A percentile compares a stretch with the other conserved stretches of the same genome.
Evolutionary conservation across 1,284 basidiomycete species (phyloP).

Genomic region (Cutaneotrichosporon sp.): DNA sequence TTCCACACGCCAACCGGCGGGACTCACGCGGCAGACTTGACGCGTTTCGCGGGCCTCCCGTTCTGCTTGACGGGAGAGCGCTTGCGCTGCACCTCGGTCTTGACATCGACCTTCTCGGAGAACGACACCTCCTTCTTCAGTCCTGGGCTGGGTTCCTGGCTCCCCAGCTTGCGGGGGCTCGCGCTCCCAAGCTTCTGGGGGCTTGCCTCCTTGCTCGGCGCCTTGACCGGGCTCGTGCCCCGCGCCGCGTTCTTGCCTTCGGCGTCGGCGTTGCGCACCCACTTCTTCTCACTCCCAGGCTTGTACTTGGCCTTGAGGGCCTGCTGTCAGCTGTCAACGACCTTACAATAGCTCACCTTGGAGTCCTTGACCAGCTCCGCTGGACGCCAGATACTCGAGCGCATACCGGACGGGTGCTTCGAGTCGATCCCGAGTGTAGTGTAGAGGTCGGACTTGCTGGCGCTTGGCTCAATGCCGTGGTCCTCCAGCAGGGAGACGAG

Average conservation of each 20-base stretch:
- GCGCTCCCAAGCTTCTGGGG: too few relatives aligned
- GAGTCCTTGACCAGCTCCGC: slow-evolving; percentile 33
- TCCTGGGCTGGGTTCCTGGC: not conserved
- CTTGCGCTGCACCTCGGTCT: not conserved
- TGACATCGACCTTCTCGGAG: not conserved
- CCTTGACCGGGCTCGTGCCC: not conserved
- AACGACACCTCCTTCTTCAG: slow-evolving; percentile 8
- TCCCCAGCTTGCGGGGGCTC: too few relatives aligned
- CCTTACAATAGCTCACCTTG: slow-evolving; percentile 31
- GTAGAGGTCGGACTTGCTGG: slow-evolving; percentile 46
- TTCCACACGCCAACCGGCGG: not conserved
- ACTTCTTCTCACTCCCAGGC: slow-evolving; percentile 10
- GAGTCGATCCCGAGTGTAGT: slow-evolving; percentile 50
- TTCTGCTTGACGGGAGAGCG: slow-evolving; percentile 2
- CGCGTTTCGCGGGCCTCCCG: slow-evolving; percentile 11
- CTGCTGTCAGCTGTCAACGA: slow-evolving; percentile 17
- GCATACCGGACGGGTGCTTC: slow-evolving; percentile 46
- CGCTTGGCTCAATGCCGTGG: slow-evolving; percentile 39
- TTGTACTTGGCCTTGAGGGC: slow-evolving; percentile 25
- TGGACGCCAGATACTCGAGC: slow-evolving; percentile 40
- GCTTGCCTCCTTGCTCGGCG: not conserved
- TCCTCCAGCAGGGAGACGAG: slow-evolving; percentile 28
- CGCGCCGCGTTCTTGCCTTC: too few relatives aligned
- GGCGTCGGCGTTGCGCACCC: slow-evolving; percentile 4
- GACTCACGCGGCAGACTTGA: slow-evolving; percentile 28